Evolutionary conservation across 2,329 filamentous ascomycete genomes (phyloP), one percentile per base, ranked within the genome.

Genomic region (Calcarisporium arbuscula): DNA sequence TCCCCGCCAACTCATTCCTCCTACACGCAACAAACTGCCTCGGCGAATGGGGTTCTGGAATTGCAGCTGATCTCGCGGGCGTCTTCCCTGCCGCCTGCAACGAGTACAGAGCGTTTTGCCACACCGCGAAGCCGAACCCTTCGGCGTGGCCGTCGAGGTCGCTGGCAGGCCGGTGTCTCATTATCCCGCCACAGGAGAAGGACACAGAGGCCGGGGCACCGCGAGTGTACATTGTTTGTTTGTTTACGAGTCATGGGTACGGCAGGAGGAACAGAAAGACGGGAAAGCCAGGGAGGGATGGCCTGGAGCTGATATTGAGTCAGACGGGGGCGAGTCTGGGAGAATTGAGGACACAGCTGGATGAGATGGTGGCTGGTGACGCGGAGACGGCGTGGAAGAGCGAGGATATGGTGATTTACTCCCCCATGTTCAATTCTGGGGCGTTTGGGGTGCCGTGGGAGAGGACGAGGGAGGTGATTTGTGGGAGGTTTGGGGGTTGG

Each of bases 11-110:
- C 28, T 30, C 28, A 30, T 49, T 52, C 29, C 44, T 58, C 31
- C 46, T 55, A 7, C 55, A 58, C 22, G 50, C 50, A 2, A 56
- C 52, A 19, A 56, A 56, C 21, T 56, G 53, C 38, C 44, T 57
- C 28, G 54, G 41, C 2, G 38, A 43, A 23, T 58, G 55, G 52
- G 54, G 50, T 19, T 40, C 46, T 2, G 53, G 55, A 12, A 45
- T 57, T 23, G 51, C 53, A 6, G 39, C 43, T 12, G 51, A 55
- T 28, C 43, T 58, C 1, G 44, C 41, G 0, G n/a, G 19, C 2
- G 39, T 51, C 5, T 57, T 56, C 8, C 53, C 52, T 0, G 39
- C 40, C 2, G 49, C 54, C 2, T 51, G 34, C n/a, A 28, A 25
- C 14, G 36, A 37, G 3, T 56, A 57, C 39, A 44, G 48, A 5